Evolutionary conservation across 2,329 filamentous ascomycete genomes (phyloP), one percentile per base, ranked within the genome.

Genomic region (Calonectria fujianensis): DNA sequence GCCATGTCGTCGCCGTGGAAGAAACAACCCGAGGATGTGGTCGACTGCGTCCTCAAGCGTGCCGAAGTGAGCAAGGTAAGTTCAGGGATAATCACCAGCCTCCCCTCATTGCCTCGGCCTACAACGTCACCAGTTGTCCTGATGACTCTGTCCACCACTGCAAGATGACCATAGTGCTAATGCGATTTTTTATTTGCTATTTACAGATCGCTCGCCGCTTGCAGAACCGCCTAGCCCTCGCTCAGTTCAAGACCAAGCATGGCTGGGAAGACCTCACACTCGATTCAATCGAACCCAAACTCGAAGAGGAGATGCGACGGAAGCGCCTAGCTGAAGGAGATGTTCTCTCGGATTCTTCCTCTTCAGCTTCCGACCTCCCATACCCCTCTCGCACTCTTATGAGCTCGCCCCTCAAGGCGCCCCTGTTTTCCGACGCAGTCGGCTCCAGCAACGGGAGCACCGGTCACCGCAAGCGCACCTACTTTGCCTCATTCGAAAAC

Each of bases 201-300:
- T 74, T 81, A 70, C 83, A 98, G 97, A 98, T 99, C 88, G 97
- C 96, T 81, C 91, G 96, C 84, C 94, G 94, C 82, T 90, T 99
- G 70, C 96, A 98, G 87, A 96, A 98, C 88, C 95, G 96, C 77
- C 92, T 99, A 74, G 96, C 97, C 74, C 92, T 98, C 77, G 97
- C 97, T 84, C 97, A 97, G 86, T 97, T 98, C 91, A 98, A 98
- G 88, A 96, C 97, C 79, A 96, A 97, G 86, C 94, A 98, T 87
- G 96, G 96, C 84, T 97, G 96, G 93, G 94, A 98, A 86, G 95
- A 97, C 85, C 91, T 98, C 84, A 95, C 94, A 76, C 91, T 97
- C 82, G 95, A 96, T 84, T 93, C 90, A 75, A 95, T 98, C 86
- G 95, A 98, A 86, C 95, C 95, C 67, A 94, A 93, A 84, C 88